phyloP scores from a whole-genome alignment of 805 yeast genomes.

The Wickerhamiella slavikovae region DNA sequence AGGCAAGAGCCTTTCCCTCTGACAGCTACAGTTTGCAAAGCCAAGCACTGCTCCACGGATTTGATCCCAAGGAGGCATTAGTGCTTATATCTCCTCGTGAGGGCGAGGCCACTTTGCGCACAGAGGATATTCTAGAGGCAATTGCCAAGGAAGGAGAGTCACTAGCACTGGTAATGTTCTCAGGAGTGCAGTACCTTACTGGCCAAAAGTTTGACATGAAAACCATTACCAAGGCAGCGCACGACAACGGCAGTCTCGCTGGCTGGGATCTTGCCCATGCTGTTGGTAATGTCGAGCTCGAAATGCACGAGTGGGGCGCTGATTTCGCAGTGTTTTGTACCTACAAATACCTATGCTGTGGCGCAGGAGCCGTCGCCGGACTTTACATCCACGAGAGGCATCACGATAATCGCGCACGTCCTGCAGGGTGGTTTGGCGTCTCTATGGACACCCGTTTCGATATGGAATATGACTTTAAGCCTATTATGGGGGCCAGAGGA shows the following conservation, averaged over 20 bases:
- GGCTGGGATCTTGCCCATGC: conserved; percentile 98
- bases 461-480: conserved; percentile 62
- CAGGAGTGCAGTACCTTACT: conserved; percentile 83
- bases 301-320: conserved; percentile 70
- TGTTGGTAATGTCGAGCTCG: conserved; percentile 62
- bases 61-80: conserved; percentile 31
- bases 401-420: conserved; percentile 29
- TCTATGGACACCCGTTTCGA: conserved; percentile 46
- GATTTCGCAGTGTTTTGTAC: conserved; percentile 94
- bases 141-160: conserved; percentile 38
- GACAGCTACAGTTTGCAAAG: conserved; percentile 74
- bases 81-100: conserved; percentile 42
- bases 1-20: conserved; percentile 77
- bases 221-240: conserved; percentile 44
- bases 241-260: conserved; percentile 27
- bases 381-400: conserved; percentile 46
- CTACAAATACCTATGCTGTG: conserved; percentile 75
- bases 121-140: conserved; percentile 37
- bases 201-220: conserved; percentile 72
- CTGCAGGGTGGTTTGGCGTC: conserved; percentile 98
- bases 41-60: conserved; percentile 42
- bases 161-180: conserved; percentile 54
- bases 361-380: conserved; percentile 90
- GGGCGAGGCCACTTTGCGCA: conserved; percentile 35
- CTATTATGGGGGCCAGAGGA: conserved; percentile 70